Percentiles rank a stretch among this genome's conserved stretches.
phyloP scores from a whole-genome alignment of 352 stramenopile genomes.

The Pythium coloratum region DNA sequence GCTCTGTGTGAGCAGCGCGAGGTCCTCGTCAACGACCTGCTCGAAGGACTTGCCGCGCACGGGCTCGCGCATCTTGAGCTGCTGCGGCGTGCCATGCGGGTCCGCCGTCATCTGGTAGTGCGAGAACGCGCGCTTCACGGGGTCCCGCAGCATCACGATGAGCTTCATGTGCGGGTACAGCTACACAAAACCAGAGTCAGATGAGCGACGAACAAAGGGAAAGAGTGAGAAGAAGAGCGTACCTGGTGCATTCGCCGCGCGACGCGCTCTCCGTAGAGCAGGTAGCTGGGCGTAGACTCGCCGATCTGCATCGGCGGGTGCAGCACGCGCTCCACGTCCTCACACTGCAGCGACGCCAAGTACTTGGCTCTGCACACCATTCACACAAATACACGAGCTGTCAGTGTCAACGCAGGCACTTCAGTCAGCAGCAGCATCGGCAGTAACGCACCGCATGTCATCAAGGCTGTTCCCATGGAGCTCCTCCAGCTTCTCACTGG shows the following conservation, averaged over 20 bases:
- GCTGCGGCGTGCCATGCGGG: slow-evolving; percentile 61
- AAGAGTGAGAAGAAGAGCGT: not conserved
- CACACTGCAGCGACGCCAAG: slow-evolving; percentile 46
- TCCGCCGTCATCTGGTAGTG: slow-evolving; percentile 95
- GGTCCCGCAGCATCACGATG: slow-evolving; percentile 93
- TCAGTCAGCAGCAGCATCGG: not conserved
- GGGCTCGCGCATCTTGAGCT: slow-evolving; percentile 75
- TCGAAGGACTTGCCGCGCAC: slow-evolving; percentile 85
- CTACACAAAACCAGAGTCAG: not conserved
- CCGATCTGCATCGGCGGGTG: slow-evolving; percentile 81
- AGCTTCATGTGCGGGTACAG: slow-evolving; percentile 65
- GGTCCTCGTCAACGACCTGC: slow-evolving; percentile 84
- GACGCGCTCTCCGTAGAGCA: slow-evolving; percentile 60
- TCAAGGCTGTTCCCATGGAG: slow-evolving; percentile 36
- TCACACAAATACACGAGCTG: not conserved
- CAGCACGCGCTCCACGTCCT: slow-evolving; percentile 25
- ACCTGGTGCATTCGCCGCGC: slow-evolving; percentile 44
- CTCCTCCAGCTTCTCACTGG: slow-evolving; percentile 7
- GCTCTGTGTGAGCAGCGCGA: slow-evolving; percentile 61
- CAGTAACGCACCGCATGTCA: slow-evolving; percentile 42
- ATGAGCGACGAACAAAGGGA: not conserved
- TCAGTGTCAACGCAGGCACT: not conserved
- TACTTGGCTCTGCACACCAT: slow-evolving; percentile 45
- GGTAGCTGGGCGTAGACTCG: slow-evolving; percentile 84
- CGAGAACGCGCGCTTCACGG: slow-evolving; percentile 88